A percentile compares a stretch with the other conserved stretches of the same genome.
Conservation (phyloP, 805 yeast species). For the Candida rishiriensis region DNA sequence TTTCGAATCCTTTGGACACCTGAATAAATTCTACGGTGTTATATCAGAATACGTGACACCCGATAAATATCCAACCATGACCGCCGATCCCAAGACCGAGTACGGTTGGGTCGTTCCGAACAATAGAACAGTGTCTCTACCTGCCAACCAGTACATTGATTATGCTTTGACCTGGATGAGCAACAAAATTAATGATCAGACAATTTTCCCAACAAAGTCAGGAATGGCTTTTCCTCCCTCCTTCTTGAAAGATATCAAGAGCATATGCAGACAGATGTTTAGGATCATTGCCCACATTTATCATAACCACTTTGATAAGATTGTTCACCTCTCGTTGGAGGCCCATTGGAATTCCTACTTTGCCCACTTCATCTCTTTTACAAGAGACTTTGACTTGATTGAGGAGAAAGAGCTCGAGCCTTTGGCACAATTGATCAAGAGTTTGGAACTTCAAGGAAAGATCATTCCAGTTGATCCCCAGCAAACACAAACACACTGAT, state of each 20-base stretch:
- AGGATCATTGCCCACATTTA: conserved; percentile 94
- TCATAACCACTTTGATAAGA: conserved; percentile 89
- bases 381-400: conserved; percentile 76
- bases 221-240: conserved; percentile 88
- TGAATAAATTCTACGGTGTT: conserved; percentile 87
- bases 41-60: conserved; percentile 88
- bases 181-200: conserved; percentile 82
- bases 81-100: conserved; percentile 89
- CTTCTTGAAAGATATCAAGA: conserved; percentile 76
- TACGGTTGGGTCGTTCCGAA: conserved; percentile 76
- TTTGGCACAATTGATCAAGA: conserved; percentile 67
- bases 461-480: conserved; percentile 32
- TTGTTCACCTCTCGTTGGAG: conserved; percentile 86
- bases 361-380: conserved; percentile 87
- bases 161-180: conserved; percentile 88
- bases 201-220: conserved; percentile 84
- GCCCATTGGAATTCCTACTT: conserved; percentile 98
- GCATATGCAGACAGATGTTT: conserved; percentile 88
- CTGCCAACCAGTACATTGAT: conserved; percentile 91
- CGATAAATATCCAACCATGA: conserved; percentile 88
- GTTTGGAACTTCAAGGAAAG: conserved; percentile 82
- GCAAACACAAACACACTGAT: too few species aligned
- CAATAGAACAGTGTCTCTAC: conserved; percentile 77
- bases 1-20: conserved; percentile 81
- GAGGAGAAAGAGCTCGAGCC: conserved; percentile 82